Conservation (phyloP, 768 basidiomycete genomes). For the Tephrocybe sp. region DNA sequence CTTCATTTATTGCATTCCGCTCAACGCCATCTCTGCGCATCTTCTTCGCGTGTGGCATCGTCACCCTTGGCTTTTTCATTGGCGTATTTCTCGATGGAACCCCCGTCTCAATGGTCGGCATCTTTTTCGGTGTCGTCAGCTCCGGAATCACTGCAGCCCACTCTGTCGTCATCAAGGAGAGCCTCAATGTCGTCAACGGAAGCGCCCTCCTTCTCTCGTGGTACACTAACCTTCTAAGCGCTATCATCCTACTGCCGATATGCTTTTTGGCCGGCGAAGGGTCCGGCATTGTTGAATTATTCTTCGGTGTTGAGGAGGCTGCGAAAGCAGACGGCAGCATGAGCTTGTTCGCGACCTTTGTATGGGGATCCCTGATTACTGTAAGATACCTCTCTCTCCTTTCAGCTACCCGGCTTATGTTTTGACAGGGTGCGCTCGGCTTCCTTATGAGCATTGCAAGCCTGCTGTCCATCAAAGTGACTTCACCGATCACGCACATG, state of each 20-base stretch:
- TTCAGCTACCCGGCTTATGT: background rate
- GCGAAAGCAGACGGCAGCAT: conserved; percentile 37
- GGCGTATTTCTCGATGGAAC: conserved; percentile 81
- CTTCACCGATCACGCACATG: conserved; percentile 98
- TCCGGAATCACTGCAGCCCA: conserved; percentile 89
- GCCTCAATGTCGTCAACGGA: conserved; percentile 75
- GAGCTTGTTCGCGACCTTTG: conserved; percentile 59
- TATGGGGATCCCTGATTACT: conserved; percentile 79
- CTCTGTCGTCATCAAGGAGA: conserved; percentile 92
- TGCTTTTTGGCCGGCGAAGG: conserved; percentile 77
- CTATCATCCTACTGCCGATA: conserved; percentile 70
- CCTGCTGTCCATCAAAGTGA: conserved; percentile 93
- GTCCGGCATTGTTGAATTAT: conserved; percentile 57
- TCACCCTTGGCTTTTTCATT: conserved; percentile 91
- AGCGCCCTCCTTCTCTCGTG: conserved; percentile 86
- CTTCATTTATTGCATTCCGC: conserved; percentile 79
- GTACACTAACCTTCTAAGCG: conserved; percentile 87
- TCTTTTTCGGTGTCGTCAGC: conserved; percentile 80
- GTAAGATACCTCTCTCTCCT: conserved; percentile 37
- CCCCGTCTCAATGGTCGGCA: conserved; percentile 57
- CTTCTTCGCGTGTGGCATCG: conserved; percentile 71
- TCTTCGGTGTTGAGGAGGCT: conserved; percentile 47
- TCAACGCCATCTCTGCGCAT: conserved; percentile 76
- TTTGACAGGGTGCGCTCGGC: conserved; percentile 71
- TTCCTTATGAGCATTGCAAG: conserved; percentile 96